These are phyloP conservation scores for Sinapis alba DNA, from an alignment of 441 rosid species.

Conservation along the genomic window DNA sequence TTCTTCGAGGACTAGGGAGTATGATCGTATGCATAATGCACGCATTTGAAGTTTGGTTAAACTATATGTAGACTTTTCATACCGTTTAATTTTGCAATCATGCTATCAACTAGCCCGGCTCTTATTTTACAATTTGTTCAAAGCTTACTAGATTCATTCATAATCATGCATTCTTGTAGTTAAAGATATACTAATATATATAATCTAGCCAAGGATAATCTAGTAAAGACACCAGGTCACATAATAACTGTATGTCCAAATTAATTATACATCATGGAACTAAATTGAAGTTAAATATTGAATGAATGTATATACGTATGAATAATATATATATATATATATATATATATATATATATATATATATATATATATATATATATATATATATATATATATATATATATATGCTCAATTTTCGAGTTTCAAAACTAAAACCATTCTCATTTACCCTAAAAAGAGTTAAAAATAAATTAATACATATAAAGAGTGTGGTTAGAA, in stretches of 20 bases:
- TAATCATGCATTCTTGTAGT: neutral
- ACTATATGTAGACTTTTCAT: neutral
- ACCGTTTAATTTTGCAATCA: conserved; percentile 9
- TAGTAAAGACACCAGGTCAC: neutral
- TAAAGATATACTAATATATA: neutral
- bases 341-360: too few relatives aligned
- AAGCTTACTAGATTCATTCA: neutral
- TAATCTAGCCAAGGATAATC: neutral
- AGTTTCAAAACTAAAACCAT: too few relatives aligned
- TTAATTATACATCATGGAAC: neutral
- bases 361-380: too few relatives aligned
- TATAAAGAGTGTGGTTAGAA: too few relatives aligned
- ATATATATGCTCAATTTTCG: too few relatives aligned
- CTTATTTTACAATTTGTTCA: neutral
- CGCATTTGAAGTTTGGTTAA: neutral
- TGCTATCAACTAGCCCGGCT: conserved; percentile 17
- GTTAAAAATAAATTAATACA: too few relatives aligned
- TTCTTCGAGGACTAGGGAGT: neutral
- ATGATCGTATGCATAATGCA: neutral
- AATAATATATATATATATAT: too few relatives aligned
- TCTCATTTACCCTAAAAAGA: too few relatives aligned
- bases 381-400: too few relatives aligned
- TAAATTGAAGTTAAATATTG: neutral
- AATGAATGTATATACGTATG: too few relatives aligned
- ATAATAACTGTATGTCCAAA: neutral